A percentile compares a stretch with the other conserved stretches of the same genome.
These are phyloP conservation scores for Asterochloris sp. DNA, from an alignment of 139 green algal species.

Conservation along the genomic window DNA sequence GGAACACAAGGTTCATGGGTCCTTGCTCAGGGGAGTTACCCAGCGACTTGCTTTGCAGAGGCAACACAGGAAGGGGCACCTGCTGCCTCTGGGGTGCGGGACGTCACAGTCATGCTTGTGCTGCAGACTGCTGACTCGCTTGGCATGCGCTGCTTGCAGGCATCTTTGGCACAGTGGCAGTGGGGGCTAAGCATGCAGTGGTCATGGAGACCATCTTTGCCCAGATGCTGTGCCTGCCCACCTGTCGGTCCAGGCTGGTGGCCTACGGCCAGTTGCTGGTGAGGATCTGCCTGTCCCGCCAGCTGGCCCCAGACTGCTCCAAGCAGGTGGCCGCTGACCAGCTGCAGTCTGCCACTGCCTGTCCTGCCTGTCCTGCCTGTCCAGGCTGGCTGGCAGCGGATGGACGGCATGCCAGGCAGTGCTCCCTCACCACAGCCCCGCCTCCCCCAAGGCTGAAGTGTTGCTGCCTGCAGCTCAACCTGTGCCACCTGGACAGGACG, in stretches of 20 bases:
- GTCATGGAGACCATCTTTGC: slow-evolving; percentile 82
- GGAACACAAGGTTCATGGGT: background rate
- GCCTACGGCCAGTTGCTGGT: slow-evolving; percentile 57
- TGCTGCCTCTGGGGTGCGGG: background rate
- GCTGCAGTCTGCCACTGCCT: no score
- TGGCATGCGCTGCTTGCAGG: background rate
- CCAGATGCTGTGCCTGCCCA: slow-evolving; percentile 78
- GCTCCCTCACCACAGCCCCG: no score
- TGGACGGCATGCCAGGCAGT: no score
- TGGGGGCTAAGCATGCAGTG: slow-evolving; percentile 28
- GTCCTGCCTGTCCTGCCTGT: no score
- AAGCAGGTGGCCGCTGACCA: no score
- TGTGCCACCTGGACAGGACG: no score
- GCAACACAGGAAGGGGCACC: background rate
- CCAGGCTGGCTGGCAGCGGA: no score
- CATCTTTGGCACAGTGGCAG: background rate
- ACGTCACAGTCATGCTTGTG: background rate
- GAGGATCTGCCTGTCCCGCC: background rate
- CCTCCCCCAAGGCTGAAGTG: no score
- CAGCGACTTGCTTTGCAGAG: background rate
- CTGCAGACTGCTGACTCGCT: background rate
- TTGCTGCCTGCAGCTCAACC: no score
- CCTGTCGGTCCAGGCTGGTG: slow-evolving; percentile 59
- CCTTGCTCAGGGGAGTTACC: background rate
- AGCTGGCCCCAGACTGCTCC: background rate